Evolutionary conservation across 768 basidiomycete genomes (phyloP).

Genomic region (Boletus subparvulus): DNA sequence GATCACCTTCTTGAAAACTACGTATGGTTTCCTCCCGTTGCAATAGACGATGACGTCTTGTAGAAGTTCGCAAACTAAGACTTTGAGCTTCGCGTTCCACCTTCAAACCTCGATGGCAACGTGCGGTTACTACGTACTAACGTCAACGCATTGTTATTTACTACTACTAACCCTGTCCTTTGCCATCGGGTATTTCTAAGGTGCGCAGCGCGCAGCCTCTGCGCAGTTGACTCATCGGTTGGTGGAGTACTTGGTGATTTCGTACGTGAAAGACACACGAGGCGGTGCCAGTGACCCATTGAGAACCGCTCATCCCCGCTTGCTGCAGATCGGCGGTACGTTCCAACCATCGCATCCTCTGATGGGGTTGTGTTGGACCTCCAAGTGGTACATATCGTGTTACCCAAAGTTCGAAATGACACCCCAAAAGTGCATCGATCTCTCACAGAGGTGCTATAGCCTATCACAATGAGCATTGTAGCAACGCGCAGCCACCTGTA

Average conservation of each 20-base stretch:
- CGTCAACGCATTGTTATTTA: background rate
- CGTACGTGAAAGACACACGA: background rate
- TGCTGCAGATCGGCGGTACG: too few relatives aligned
- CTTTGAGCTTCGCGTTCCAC: too few relatives aligned
- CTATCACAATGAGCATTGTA: too few relatives aligned
- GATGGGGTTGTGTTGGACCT: background rate
- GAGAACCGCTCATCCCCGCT: background rate
- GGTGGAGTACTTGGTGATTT: background rate
- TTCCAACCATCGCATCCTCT: background rate
- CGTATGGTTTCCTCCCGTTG: too few relatives aligned
- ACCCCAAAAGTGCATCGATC: background rate
- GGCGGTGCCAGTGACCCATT: background rate
- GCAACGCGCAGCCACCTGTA: too few relatives aligned
- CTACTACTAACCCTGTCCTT: background rate
- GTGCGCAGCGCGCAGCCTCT: slow-evolving; percentile 10
- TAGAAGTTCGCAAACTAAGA: too few relatives aligned
- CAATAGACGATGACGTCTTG: too few relatives aligned
- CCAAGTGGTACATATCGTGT: background rate
- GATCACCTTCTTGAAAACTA: too few relatives aligned
- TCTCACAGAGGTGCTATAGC: background rate
- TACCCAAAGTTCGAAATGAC: too few relatives aligned
- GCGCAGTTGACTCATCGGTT: background rate
- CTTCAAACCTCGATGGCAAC: too few relatives aligned
- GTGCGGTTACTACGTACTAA: background rate
- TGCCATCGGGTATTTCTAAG: background rate